A percentile compares a stretch with the other conserved stretches of the same genome.
These are phyloP conservation scores for Colletotrichum lindemuthianum DNA, from an alignment of 2,329 filamentous ascomycete genomes.

Conservation along the genomic window DNA sequence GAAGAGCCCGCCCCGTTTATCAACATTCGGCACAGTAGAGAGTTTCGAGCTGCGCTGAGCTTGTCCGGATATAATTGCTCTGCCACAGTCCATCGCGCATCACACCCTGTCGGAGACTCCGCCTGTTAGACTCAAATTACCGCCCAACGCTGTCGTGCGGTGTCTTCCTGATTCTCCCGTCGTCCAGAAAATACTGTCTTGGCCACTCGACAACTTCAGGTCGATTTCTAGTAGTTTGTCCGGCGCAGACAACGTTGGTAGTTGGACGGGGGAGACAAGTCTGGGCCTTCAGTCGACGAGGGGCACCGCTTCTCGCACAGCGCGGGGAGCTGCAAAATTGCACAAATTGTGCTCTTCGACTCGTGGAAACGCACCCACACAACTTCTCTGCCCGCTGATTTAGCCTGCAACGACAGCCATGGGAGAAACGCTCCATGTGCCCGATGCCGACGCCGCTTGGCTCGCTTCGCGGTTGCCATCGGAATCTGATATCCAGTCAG, in stretches of 20 bases:
- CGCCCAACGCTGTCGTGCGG: too few species aligned
- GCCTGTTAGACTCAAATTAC: too few species aligned
- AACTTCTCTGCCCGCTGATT: conserved; percentile 8
- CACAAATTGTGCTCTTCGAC: conserved; percentile 5
- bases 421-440: conserved; percentile 39
- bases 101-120: too few species aligned
- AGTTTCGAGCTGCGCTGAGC: too few species aligned
- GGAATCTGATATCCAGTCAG: conserved; percentile 18
- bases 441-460: conserved; percentile 40
- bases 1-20: too few species aligned
- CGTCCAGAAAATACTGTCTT: too few species aligned
- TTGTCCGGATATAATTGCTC: too few species aligned
- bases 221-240: conserved; percentile 10
- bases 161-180: too few species aligned
- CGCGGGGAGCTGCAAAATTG: conserved; percentile 17
- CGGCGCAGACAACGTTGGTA: conserved; percentile 9
- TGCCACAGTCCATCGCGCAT: too few species aligned
- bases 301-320: conserved; percentile 26
- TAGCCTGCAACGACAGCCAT: conserved; percentile 33
- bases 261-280: conserved; percentile 15
- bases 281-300: conserved; percentile 26
- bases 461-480: conserved; percentile 45
- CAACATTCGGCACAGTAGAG: too few species aligned
- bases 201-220: too few species aligned
- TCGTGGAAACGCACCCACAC: not conserved